Evolutionary conservation across 208 protist genomes (phyloP).

Genomic region (Plasmodiophora brassicae): DNA sequence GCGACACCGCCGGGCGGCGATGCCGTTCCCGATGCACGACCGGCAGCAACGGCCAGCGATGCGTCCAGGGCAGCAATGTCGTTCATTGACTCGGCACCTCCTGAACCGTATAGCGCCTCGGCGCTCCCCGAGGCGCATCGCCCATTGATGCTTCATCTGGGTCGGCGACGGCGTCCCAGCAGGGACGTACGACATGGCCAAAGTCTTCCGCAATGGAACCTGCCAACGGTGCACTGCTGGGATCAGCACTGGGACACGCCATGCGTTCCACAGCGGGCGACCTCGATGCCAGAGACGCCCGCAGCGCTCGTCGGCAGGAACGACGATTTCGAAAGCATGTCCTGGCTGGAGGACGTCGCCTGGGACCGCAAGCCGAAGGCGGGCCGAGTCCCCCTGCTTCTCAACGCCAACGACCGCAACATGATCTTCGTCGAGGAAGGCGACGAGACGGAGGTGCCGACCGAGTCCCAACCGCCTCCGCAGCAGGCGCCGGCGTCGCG

Average conservation of each 20-base stretch:
- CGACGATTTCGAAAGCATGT: background rate
- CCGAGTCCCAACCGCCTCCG: background rate
- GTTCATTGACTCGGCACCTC: too few species aligned
- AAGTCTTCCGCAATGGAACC: background rate
- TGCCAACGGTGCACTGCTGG: too few species aligned
- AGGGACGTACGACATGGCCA: background rate
- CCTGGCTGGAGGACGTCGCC: background rate
- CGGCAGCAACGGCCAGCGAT: too few species aligned
- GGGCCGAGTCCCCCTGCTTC: background rate
- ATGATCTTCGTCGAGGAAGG: constrained; percentile 20
- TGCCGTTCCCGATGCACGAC: too few species aligned
- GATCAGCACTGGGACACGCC: background rate
- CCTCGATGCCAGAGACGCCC: background rate
- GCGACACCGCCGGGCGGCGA: background rate
- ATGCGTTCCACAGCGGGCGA: background rate
- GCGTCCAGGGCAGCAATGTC: too few species aligned
- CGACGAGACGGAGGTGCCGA: background rate
- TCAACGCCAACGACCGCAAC: background rate
- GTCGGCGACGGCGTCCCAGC: background rate
- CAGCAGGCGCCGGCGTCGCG: background rate
- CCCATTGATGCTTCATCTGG: too few species aligned
- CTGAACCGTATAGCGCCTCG: background rate
- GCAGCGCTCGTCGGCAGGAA: background rate
- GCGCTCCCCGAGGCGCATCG: too few species aligned
- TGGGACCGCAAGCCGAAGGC: background rate